Conservation (phyloP, 2,329 filamentous ascomycete genomes). For the Dactylonectria estremocensis region DNA sequence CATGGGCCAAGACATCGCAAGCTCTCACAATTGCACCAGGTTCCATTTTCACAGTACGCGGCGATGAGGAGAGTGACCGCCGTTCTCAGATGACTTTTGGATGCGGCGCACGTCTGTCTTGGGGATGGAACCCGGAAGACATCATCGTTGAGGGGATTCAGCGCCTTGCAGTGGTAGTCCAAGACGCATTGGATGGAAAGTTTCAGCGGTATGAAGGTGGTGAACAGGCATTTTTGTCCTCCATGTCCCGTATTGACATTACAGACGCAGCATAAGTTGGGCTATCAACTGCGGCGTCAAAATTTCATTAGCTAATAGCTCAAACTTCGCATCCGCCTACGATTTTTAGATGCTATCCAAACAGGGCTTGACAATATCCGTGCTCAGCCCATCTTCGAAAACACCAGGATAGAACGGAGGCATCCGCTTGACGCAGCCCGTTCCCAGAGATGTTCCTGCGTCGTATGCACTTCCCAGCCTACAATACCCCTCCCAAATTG, state of each 20-base stretch:
- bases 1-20: neutral
- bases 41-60: conserved; percentile 14
- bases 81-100: neutral
- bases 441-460: neutral
- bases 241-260: conserved; percentile 4
- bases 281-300: neutral
- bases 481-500: conserved; percentile 4
- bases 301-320: neutral
- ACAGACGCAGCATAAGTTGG: neutral
- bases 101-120: conserved; percentile 15
- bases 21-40: conserved; percentile 12
- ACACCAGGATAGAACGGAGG: neutral
- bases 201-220: neutral
- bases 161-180: conserved; percentile 3
- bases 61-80: neutral
- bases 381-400: neutral
- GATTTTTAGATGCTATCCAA: neutral
- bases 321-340: neutral
- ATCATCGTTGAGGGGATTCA: conserved; percentile 13
- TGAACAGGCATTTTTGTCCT: neutral
- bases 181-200: conserved; percentile 1
- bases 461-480: conserved; percentile 1
- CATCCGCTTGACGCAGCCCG: neutral
- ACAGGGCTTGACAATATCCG: neutral
- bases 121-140: conserved; percentile 19